These are phyloP conservation scores for Pythium diclinum DNA, from an alignment of 352 stramenopile genomes.

Conservation along the genomic window DNA sequence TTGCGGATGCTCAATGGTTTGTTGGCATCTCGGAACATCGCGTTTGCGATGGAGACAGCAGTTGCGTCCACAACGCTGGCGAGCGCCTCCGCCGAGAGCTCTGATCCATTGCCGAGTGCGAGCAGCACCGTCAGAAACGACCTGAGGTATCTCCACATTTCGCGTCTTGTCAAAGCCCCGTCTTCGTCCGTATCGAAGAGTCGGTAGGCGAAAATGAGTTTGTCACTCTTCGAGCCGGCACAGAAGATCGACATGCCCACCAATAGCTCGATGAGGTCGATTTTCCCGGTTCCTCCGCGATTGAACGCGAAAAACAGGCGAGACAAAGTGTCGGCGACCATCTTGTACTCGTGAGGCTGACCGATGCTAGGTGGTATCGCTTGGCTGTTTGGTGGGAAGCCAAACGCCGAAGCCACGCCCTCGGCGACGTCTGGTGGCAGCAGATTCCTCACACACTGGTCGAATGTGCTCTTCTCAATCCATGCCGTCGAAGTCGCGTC, in stretches of 20 bases:
- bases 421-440: constrained; percentile 49
- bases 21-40: constrained; percentile 81
- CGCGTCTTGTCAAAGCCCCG: constrained; percentile 85
- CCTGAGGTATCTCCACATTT: constrained; percentile 92
- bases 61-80: constrained; percentile 76
- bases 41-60: constrained; percentile 77
- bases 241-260: constrained; percentile 93
- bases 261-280: constrained; percentile 90
- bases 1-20: constrained; percentile 69
- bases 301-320: constrained; percentile 88
- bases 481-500: constrained; percentile 40
- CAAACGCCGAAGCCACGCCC: constrained; percentile 59
- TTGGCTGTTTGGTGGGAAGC: constrained; percentile 54
- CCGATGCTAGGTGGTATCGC: constrained; percentile 59
- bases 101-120: constrained; percentile 89
- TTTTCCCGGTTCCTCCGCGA: constrained; percentile 75
- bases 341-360: constrained; percentile 66
- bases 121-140: constrained; percentile 95
- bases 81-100: constrained; percentile 79
- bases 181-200: constrained; percentile 92
- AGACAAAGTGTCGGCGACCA: constrained; percentile 69
- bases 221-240: constrained; percentile 94
- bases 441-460: constrained; percentile 63
- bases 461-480: constrained; percentile 83
- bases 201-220: constrained; percentile 88